Evolutionary conservation across 129 eudicot species (phyloP).

Genomic region (Kitagawia praeruptora): DNA sequence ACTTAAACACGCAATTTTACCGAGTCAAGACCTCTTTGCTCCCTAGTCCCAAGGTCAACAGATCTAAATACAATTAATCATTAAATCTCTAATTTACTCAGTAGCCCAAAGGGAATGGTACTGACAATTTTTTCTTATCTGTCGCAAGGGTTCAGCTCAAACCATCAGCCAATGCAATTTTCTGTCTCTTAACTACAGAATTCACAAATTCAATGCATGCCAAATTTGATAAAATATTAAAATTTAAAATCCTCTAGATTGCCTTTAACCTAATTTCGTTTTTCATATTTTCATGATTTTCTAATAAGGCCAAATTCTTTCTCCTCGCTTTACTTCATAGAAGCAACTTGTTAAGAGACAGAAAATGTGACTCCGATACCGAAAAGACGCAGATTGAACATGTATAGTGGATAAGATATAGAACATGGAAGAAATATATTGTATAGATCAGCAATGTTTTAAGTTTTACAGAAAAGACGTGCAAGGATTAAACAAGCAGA

Average conservation of each 20-base stretch:
- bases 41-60: neutral
- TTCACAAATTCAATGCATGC: too few species aligned
- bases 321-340: neutral
- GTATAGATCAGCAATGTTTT: neutral
- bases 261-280: neutral
- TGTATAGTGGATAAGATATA: neutral
- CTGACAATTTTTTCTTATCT: neutral
- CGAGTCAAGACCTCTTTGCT: neutral
- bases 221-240: too few species aligned
- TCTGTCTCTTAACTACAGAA: neutral
- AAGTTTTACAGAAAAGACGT: neutral
- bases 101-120: neutral
- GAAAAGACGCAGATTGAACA: neutral
- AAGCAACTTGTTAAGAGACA: neutral
- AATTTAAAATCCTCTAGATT: neutral
- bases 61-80: neutral
- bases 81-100: neutral
- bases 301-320: neutral
- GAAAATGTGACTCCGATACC: neutral
- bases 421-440: neutral
- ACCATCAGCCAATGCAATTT: neutral
- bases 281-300: too few species aligned
- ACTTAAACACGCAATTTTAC: neutral
- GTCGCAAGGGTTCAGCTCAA: neutral
- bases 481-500: neutral